A percentile compares a stretch with the other conserved stretches of the same genome.
Evolutionary conservation across 805 yeast genomes (phyloP).

Genomic region (Metschnikowia sp.): DNA sequence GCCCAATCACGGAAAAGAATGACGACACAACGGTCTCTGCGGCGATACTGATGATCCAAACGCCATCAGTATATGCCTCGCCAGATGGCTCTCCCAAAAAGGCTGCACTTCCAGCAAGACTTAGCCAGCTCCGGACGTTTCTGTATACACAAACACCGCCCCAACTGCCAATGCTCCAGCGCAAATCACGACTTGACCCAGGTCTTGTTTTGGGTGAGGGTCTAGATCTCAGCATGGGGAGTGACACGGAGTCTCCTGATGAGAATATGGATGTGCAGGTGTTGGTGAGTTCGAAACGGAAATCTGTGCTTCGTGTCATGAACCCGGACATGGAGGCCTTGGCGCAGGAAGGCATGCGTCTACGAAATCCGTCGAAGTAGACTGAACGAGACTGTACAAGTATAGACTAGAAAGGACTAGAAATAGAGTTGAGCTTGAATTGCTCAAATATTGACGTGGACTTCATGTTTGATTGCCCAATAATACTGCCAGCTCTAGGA

Average conservation of each 20-base stretch:
- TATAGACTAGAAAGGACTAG: no score
- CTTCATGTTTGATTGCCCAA: no score
- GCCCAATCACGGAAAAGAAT: neutral
- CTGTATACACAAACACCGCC: conserved; percentile 24
- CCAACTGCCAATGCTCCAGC: conserved; percentile 17
- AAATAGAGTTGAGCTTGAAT: no score
- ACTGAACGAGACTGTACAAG: no score
- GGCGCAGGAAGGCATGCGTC: conserved; percentile 8
- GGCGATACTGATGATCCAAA: conserved; percentile 1
- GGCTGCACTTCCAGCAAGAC: conserved; percentile 12
- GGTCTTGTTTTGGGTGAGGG: conserved; percentile 9
- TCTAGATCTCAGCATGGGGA: conserved; percentile 7
- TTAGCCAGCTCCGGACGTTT: conserved; percentile 22
- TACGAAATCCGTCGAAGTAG: conserved; percentile 12
- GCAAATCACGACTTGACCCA: conserved; percentile 15
- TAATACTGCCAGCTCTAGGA: no score
- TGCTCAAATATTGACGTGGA: no score
- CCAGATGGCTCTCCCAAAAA: conserved; percentile 1
- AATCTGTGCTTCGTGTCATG: conserved; percentile 55
- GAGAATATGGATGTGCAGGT: conserved; percentile 66
- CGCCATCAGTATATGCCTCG: neutral
- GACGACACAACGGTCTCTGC: neutral
- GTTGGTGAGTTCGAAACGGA: conserved; percentile 60
- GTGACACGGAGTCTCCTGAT: conserved; percentile 41
- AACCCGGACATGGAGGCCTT: conserved; percentile 49